phyloP scores from a whole-genome alignment of 495 filamentous ascomycete species.

The Daldinia vernicosa region DNA sequence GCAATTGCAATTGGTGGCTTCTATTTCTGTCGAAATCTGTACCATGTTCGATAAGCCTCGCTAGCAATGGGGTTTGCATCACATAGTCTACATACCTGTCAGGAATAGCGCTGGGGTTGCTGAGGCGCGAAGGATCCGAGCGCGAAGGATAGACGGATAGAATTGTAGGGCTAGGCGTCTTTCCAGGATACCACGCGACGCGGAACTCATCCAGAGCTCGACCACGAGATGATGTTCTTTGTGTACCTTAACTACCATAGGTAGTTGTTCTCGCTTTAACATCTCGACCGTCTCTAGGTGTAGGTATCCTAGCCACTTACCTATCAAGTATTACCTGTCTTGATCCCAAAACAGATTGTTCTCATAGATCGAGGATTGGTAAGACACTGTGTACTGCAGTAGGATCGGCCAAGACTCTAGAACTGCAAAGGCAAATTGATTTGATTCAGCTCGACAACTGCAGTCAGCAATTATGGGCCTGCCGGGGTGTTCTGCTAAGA shows the following conservation, averaged over 20 bases:
- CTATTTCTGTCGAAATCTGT: conserved; percentile 32
- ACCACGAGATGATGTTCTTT: background rate
- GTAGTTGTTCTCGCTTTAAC: background rate
- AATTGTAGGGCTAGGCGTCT: background rate
- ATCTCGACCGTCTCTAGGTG: background rate
- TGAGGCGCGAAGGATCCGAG: conserved; percentile 25
- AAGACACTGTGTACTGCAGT: background rate
- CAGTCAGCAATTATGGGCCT: background rate
- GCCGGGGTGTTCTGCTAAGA: background rate
- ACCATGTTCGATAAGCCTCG: background rate
- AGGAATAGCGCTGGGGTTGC: conserved; percentile 10
- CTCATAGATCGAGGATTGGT: background rate
- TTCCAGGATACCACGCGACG: background rate
- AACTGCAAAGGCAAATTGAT: background rate
- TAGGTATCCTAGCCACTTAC: background rate
- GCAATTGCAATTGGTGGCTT: conserved; percentile 33
- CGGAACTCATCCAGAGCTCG: background rate
- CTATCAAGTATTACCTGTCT: background rate
- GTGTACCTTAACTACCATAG: too few relatives aligned
- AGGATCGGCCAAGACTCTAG: background rate
- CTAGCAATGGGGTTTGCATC: background rate
- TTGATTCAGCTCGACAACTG: background rate
- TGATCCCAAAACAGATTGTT: background rate
- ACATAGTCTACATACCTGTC: conserved; percentile 11
- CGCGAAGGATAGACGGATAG: background rate